Evolutionary conservation across 2,329 filamentous ascomycete species (phyloP), one percentile per base, ranked within the genome.

Genomic region (Immersiporthe knoxdaviesiana): DNA sequence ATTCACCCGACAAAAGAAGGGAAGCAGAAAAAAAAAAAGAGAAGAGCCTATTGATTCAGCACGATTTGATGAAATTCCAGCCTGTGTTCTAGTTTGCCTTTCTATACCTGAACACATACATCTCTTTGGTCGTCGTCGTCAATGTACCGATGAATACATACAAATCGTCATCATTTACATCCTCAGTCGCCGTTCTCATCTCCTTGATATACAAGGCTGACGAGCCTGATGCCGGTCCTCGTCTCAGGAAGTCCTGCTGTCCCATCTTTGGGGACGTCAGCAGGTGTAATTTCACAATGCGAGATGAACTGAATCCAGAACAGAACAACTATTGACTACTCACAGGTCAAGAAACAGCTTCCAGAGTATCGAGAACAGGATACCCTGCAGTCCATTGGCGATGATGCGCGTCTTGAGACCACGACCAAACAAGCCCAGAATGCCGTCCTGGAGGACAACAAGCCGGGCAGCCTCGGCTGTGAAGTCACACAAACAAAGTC

Each of bases 361-460:
- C 83, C 83, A 84, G 1, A 84, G 72, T 21, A 84, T 84, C 3
- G 82, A 83, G 64, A 84, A 84, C 3, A 84, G 24, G 3, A 84
- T 73, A 0, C 83, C 81, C 65, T 84, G 83, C 2, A 84, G 72
- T 0, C 83, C 83, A 64, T 84, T 84, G 72, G 80, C 81, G n/a
- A 84, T 69, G 8, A 84, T 84, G 10, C 83, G 79, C 0, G 83
- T 84, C 74, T 79, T 80, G 39, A 84, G 78, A 1, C 83, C 83
- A 30, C 83, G 81, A 0, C 82, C 83, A 18, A 84, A 75, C 0
- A 84, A 76, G 0, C 83, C 83, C 0, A 73, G 61, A 0, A 84
- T 65, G 0, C 83, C 83, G 37, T 84, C 83, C 16, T 80, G 76
- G 1, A 75, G 72, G 0, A 84, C 72, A 0, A 84, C 79, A 3